Evolutionary conservation across 768 basidiomycete species (phyloP).

Genomic region (Lanmaoa pseudosensibilis): DNA sequence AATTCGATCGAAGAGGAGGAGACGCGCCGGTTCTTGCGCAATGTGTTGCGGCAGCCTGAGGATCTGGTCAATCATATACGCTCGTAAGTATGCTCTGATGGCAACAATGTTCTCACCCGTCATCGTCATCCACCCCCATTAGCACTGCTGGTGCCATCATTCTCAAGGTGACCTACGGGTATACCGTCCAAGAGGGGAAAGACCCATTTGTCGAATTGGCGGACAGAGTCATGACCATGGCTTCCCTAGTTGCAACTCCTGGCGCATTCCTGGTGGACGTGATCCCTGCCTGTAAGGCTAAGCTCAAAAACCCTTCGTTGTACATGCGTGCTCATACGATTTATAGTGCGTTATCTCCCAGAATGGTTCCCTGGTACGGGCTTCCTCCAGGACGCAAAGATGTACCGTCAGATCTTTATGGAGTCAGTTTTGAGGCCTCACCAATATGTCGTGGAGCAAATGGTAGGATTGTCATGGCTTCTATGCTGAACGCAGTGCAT

Average conservation of each 20-base stretch:
- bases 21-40: slow-evolving; percentile 16
- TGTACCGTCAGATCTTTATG: slow-evolving; percentile 27
- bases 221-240: slow-evolving; percentile 19
- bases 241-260: slow-evolving; percentile 8
- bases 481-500: background rate
- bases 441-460: slow-evolving; percentile 43
- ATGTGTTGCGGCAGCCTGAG: slow-evolving; percentile 18
- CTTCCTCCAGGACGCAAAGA: slow-evolving; percentile 34
- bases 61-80: slow-evolving; percentile 22
- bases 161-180: slow-evolving; percentile 43
- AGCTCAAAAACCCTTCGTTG: too few species aligned
- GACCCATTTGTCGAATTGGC: slow-evolving; percentile 39
- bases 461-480: slow-evolving; percentile 34
- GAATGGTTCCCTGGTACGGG: slow-evolving; percentile 38
- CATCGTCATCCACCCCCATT: background rate
- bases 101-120: background rate
- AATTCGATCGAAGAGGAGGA: slow-evolving; percentile 19
- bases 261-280: slow-evolving; percentile 23
- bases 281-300: slow-evolving; percentile 20
- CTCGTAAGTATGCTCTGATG: slow-evolving; percentile 10
- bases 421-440: slow-evolving; percentile 47
- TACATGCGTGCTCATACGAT: background rate
- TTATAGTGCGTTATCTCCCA: slow-evolving; percentile 31
- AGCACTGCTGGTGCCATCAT: slow-evolving; percentile 29
- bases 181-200: slow-evolving; percentile 33